Evolutionary conservation across 108 stramenopile genomes (phyloP).

Genomic region (Cyclotella atomus): DNA sequence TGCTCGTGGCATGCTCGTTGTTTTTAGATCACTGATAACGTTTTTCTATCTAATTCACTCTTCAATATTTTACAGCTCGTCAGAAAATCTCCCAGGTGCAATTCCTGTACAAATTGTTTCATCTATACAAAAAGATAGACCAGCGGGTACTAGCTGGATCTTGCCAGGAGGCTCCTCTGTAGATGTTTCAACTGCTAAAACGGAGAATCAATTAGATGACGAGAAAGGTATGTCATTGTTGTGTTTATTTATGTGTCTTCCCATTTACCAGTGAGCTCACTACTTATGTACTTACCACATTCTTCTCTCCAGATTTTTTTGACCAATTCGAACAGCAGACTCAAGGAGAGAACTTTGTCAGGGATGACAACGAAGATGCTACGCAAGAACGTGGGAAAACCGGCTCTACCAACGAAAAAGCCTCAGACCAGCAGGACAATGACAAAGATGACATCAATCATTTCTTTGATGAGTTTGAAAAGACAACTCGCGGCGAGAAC

Average conservation of each 20-base stretch:
- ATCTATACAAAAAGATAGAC: slow-evolving; percentile 59
- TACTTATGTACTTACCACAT: not conserved
- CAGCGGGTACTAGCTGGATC: slow-evolving; percentile 89
- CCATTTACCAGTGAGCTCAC: not conserved
- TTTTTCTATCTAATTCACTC: not conserved
- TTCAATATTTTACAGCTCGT: not conserved
- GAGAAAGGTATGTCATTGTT: not conserved
- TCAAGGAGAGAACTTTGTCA: slow-evolving; percentile 71
- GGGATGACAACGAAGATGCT: slow-evolving; percentile 19
- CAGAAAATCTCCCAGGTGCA: slow-evolving; percentile 49
- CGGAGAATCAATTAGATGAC: slow-evolving; percentile 27
- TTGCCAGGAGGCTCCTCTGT: slow-evolving; percentile 85
- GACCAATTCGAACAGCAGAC: slow-evolving; percentile 78
- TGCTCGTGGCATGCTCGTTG: not conserved
- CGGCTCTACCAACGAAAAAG: not conserved
- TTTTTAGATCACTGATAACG: not conserved
- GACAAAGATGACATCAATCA: slow-evolving; percentile 72
- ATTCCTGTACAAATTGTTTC: slow-evolving; percentile 55
- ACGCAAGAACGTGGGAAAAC: not conserved
- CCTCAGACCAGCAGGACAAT: slow-evolving; percentile 29
- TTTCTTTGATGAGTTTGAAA: slow-evolving; percentile 89
- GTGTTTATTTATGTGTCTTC: not conserved
- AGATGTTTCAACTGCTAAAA: slow-evolving; percentile 45
- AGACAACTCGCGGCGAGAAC: slow-evolving; percentile 80
- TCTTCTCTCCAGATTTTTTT: slow-evolving; percentile 57